Base-by-base conservation (phyloP, 2,329 filamentous ascomycete species). In the Tolypocladium album region DNA sequence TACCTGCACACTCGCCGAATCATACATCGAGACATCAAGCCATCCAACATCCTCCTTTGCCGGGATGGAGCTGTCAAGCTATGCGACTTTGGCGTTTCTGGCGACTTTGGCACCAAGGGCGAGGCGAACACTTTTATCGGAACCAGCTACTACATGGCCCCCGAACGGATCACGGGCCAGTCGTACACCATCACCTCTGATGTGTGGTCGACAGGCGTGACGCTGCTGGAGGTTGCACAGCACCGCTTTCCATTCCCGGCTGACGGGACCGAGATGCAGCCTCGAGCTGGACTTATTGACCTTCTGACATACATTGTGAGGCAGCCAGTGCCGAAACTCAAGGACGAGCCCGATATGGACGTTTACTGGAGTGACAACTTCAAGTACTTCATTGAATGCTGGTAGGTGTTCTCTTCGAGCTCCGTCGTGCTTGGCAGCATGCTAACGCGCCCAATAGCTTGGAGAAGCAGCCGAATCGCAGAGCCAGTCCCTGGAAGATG, bases 361-460 rank as follows among this genome's bases (percentile, higher is more conserved):
- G 95, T 99, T 66, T 88, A 88, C 71, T 99, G 94, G 94, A 96
- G 90, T 67, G 90, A 95, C 67, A 96, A 90, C 70, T 97, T 99
- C 77, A 99, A 99, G 74, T 97, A 97, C 73, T 99, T 99, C 69
- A 97, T 99, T 68, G 92, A 97, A 77, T 97, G 92, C 84, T 97
- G 94, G 93, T 97, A 84, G 72, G 90, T 87, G n/a, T 15, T 45
- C 36, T 38, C 20, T 7, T 20, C 40, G 27, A 34, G 50, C 27
- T 34, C 6, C 22, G 31, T 20, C 22, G 12, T 22, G 15, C 50
- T 3, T 3, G 11, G 20, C 20, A 12, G 31, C 31, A 38, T 64
- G 56, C 67, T 71, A 63, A 75, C 65, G 59, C 61, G 8, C 61
- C 9, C 45, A 50, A 53, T 64, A 97, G 94, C 77, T 83, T 99